Base-by-base conservation (phyloP, 768 basidiomycete species). In the Rossbeevera mucosa region DNA sequence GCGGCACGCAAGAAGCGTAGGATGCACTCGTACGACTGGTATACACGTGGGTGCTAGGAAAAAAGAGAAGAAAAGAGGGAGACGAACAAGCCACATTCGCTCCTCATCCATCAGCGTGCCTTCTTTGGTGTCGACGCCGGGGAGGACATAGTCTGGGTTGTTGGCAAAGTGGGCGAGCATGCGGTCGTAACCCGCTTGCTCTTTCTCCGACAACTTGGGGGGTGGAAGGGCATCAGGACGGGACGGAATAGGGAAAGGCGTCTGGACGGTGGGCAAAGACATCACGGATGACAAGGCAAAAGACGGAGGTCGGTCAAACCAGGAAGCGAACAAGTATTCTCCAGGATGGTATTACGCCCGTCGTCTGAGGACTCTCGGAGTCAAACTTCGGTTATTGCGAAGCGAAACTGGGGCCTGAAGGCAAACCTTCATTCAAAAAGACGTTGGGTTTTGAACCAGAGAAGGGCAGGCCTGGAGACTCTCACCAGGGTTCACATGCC, bases 1-100 rank as follows among this genome's bases (percentile, higher is more conserved):
- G 80, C 75, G 2, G 91, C 91, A 40, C 89, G 83, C 28, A 90
- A 69, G 66, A 85, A 92, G 77, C 90, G 76, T 40, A 87, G 72
- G 33, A 91, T 66, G 66, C 87, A 89, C 56, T 91, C 90, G 61
- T 79, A 77, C 2, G 86, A 86, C 69, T 69, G 12, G 0, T 0
- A 4, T 29, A 22, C 4, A 22, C 12, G 12, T 52, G 21, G 47
- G 53, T 2, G 28, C 16, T 2, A 4, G 8, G 16, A 16, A 28
- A 12, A 5, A 40, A 16, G 9, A 43, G 24, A 80, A 2, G 24
- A 26, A 21, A 8, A 42, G 11, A 8, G 21, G 9, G 25, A 47
- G 31, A 76, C 80, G 46, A 50, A 82, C 80, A 61, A 92, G 72
- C 88, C 88, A 92, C 65, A 88, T 88, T 68, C 80, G 81, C 63